Evolutionary conservation across 495 filamentous ascomycete species (phyloP), one percentile per base, ranked within the genome.

Genomic region (Hypoxylon cercidicola): DNA sequence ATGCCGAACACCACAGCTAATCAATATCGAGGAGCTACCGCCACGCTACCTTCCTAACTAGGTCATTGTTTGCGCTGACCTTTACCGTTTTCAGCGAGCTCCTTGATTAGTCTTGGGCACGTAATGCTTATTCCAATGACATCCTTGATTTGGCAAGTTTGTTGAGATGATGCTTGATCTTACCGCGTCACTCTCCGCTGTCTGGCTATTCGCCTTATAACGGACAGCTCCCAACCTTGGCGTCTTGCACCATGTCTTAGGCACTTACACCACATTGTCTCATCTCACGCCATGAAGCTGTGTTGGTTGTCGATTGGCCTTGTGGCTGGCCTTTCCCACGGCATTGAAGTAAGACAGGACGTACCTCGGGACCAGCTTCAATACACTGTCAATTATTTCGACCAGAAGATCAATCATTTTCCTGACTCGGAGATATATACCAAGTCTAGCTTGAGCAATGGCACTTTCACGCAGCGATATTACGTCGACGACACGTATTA

Each of bases 401-500:
- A 64, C 16, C 70, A 72, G 47, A 66, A 67, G 20, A 78, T 82
- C 51, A 78, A 81, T 44, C 79, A 82, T 60, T 80, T 79, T 44
- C 78, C 76, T 32, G 54, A 77, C 19, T 65, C 43, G 28, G 52
- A 63, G 40, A 61, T 66, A n/a, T 80, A 56, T 16, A 20, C 58
- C 16, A 62, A 77, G 67, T 65, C 49, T 23, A 66, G 73, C 23
- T 66, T 80, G 44, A 69, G 71, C 44, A 74, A 71, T 51, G 77
- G 64, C 13, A 82, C 77, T 15, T 81, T 82, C 47, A 74, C 69
- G 23, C 77, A 81, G 68, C 71, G 78, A 65, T 82, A 80, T 47
- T 79, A 79, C 51, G 77, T 79, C 44, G 79, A 82, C 58, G 71
- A 67, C 13, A 72, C 77, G 0, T 81, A 81, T 62, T 82, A 82